These are phyloP conservation scores for Penicillium polonicum DNA, from an alignment of 2,329 filamentous ascomycete species.

Conservation along the genomic window DNA sequence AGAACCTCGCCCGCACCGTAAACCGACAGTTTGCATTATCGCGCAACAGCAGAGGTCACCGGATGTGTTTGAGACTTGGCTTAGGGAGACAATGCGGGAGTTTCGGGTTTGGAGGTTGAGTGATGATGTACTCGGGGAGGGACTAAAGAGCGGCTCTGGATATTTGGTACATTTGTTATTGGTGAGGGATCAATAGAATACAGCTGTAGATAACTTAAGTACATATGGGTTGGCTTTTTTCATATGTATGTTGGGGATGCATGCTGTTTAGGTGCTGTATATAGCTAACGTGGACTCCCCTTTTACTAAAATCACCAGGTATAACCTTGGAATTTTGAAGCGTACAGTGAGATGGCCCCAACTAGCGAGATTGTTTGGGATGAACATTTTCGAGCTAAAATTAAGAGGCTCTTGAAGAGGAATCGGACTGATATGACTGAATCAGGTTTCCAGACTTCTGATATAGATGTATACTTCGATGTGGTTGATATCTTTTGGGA, in stretches of 20 bases:
- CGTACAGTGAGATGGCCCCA: not conserved
- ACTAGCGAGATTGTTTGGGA: not conserved
- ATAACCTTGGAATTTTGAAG: no score
- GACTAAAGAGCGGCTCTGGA: slow-evolving; percentile 64
- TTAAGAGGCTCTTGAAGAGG: not conserved
- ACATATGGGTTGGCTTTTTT: not conserved
- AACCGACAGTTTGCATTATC: slow-evolving; percentile 70
- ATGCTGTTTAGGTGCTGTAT: not conserved
- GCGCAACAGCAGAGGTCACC: slow-evolving; percentile 85
- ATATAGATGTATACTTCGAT: not conserved
- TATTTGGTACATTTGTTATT: slow-evolving; percentile 82
- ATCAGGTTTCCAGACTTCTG: not conserved
- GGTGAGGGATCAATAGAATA: slow-evolving; percentile 42
- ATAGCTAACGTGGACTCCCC: not conserved
- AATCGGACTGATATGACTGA: not conserved
- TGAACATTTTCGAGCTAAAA: not conserved
- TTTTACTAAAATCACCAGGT: not conserved
- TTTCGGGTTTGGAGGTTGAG: slow-evolving; percentile 79
- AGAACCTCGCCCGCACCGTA: slow-evolving; percentile 13
- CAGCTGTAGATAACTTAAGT: not conserved
- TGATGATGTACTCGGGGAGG: slow-evolving; percentile 59
- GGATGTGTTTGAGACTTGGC: slow-evolving; percentile 81
- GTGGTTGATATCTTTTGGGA: not conserved
- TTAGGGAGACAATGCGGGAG: slow-evolving; percentile 61
- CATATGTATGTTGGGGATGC: not conserved